Conservation (phyloP, 345 rosid genomes). For the Camelina laxa region DNA sequence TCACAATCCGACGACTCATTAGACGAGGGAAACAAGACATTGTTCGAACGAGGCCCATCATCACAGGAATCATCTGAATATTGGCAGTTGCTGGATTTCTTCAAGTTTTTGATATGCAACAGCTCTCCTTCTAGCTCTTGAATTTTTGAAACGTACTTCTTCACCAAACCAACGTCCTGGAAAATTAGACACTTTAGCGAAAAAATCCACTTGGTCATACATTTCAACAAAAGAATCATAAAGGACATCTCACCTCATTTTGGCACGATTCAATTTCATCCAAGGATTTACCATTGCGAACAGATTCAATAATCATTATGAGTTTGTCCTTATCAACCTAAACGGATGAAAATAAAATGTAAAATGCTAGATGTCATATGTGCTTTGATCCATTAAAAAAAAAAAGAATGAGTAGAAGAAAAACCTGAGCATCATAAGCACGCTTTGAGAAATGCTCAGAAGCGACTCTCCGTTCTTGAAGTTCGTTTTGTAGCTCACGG, state of each 20-base stretch:
- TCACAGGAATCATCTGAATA: conserved; percentile 64
- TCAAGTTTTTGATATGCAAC: conserved; percentile 56
- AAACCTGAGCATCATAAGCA: conserved; percentile 91
- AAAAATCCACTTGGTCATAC: conserved; percentile 4
- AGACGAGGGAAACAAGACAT: conserved; percentile 58
- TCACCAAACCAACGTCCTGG: conserved; percentile 77
- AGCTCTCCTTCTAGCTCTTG: conserved; percentile 92
- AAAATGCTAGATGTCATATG: conserved; percentile 12
- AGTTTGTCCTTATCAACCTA: conserved; percentile 93
- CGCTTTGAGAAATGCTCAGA: conserved; percentile 76
- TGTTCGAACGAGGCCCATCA: conserved; percentile 57
- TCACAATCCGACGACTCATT: conserved; percentile 66
- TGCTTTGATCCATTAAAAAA: conserved; percentile 23
- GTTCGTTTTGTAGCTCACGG: conserved; percentile 72
- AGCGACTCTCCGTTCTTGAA: conserved; percentile 66
- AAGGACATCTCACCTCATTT: conserved; percentile 55
- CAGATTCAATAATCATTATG: conserved; percentile 73
- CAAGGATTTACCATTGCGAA: conserved; percentile 83
- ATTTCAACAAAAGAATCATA: conserved; percentile 11
- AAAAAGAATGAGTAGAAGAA: conserved; percentile 4
- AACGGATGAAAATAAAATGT: conserved; percentile 34
- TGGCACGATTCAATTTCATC: conserved; percentile 73
- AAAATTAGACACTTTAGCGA: conserved; percentile 31
- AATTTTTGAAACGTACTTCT: conserved; percentile 74
- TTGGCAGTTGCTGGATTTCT: conserved; percentile 51